These are phyloP conservation scores for Funneliformis mosseae DNA, from an alignment of 192 early-diverging fungal species.

Conservation along the genomic window DNA sequence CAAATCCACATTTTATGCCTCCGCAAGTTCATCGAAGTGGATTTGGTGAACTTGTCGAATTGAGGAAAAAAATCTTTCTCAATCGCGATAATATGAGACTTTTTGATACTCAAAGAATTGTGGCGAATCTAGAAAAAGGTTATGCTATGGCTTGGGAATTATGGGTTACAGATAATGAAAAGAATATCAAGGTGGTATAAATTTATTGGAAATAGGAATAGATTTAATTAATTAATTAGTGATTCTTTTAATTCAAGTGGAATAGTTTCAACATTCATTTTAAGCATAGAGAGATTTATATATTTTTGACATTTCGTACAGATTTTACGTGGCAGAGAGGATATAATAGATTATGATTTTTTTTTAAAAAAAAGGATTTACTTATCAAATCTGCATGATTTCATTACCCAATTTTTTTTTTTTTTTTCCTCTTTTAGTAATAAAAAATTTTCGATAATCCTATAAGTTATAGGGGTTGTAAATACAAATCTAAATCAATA, in stretches of 20 bases:
- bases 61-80: conserved; percentile 72
- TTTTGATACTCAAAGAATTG: conserved; percentile 90
- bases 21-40: conserved; percentile 46
- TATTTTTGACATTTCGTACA: too few relatives aligned
- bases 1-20: background rate
- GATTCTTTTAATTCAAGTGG: background rate
- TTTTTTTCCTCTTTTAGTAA: background rate
- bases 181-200: background rate
- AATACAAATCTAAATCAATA: background rate
- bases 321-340: too few relatives aligned
- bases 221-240: background rate
- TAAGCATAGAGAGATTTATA: too few relatives aligned
- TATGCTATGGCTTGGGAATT: conserved; percentile 71
- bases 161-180: conserved; percentile 65
- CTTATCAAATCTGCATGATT: background rate
- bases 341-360: too few relatives aligned
- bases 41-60: conserved; percentile 58
- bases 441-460: background rate
- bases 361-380: background rate
- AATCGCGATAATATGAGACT: conserved; percentile 75
- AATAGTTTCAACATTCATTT: background rate
- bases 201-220: background rate
- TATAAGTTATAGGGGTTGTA: background rate
- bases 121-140: conserved; percentile 78
- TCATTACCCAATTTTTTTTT: background rate